Evolutionary conservation across 768 basidiomycete genomes (phyloP), one percentile per base, ranked within the genome.

Genomic region (Suillus subluteus): DNA sequence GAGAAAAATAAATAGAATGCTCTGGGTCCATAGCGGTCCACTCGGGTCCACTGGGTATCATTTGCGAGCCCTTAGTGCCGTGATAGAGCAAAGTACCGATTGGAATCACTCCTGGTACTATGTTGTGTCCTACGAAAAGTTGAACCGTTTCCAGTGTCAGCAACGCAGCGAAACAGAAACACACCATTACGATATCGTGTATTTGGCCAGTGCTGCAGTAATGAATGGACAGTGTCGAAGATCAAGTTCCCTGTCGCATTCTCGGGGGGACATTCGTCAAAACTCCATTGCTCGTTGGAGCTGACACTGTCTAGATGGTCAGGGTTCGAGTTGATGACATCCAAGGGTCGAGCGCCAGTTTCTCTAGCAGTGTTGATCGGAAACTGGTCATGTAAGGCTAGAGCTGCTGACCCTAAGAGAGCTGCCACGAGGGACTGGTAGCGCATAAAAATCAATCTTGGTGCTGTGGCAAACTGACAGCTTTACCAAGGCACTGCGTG

Each of bases 181-280:
- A 30, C 9, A 73, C 79, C 79, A 69, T 79, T 79, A 23, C 76
- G 75, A 61, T 75, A 76, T 8, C 77, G 72, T 7, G 77, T 79
- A 65, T 81, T 81, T 2, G 79, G 76, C 79, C 79, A 82, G 38
- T 76, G 74, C 56, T 82, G 81, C 6, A 82, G 71, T 1, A 80
- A 66, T 7, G 77, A 74, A 55, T 69, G 68, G 6, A 81, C 71
- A 4, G 75, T 74, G 44, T 79, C 74, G 61, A 81, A 82, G 21
- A 81, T 69, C 48, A 80, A 70, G 55, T 79, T 72, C n/a, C 71
- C 66, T 6, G 80, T 79, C 15, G 70, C 69, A 59, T 79, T 74
- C 32, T 71, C 70, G 62, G 68, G 61, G 1, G 76, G 75, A 6
- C 66, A 43, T 18, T 50, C 26, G 32, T 71, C 66, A 4, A 77